Percentiles rank a stretch among this genome's conserved stretches.
Evolutionary conservation across 441 rosid species (phyloP).

Genomic region (Aleurites moluccanus): DNA sequence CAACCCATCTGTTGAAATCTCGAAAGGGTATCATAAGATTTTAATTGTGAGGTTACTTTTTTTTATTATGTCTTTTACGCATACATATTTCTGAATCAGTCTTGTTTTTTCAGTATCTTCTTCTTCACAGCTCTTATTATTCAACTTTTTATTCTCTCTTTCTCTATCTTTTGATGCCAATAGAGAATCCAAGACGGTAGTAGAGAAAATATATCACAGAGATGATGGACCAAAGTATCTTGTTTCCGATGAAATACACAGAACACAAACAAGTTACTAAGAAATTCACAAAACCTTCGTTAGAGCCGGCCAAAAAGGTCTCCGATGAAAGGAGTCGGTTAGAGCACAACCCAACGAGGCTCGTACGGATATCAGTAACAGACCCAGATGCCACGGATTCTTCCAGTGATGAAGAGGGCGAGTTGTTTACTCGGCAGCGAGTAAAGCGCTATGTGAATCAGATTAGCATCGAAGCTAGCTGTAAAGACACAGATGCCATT

Average conservation of each 20-base stretch:
- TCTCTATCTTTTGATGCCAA: slow-evolving; percentile 35
- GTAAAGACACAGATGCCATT: slow-evolving; percentile 6
- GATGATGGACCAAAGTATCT: slow-evolving; percentile 46
- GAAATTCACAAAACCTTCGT: slow-evolving; percentile 40
- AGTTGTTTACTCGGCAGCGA: slow-evolving; percentile 45
- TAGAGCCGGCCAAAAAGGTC: slow-evolving; percentile 11
- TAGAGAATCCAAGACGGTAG: slow-evolving; percentile 13
- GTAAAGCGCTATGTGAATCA: slow-evolving; percentile 67
- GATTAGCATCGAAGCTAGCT: slow-evolving; percentile 48
- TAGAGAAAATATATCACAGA: background rate
- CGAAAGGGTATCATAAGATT: background rate
- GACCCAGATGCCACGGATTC: slow-evolving; percentile 92
- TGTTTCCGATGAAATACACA: slow-evolving; percentile 60
- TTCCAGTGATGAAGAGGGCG: slow-evolving; percentile 79
- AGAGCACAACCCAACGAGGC: slow-evolving; percentile 6
- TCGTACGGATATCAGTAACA: slow-evolving; percentile 55
- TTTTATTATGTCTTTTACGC: slow-evolving; percentile 12
- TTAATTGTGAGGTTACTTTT: background rate
- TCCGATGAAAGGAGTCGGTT: slow-evolving; percentile 16
- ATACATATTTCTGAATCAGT: slow-evolving; percentile 23
- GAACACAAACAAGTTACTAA: slow-evolving; percentile 51
- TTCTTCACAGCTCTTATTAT: slow-evolving; percentile 23
- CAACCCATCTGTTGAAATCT: too few relatives aligned
- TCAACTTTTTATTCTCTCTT: slow-evolving; percentile 16
- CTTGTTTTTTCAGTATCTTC: slow-evolving; percentile 25